Evolutionary conservation across 129 eudicot genomes (phyloP), one percentile per base, ranked within the genome.

Genomic region (Smallanthus sonchifolius): DNA sequence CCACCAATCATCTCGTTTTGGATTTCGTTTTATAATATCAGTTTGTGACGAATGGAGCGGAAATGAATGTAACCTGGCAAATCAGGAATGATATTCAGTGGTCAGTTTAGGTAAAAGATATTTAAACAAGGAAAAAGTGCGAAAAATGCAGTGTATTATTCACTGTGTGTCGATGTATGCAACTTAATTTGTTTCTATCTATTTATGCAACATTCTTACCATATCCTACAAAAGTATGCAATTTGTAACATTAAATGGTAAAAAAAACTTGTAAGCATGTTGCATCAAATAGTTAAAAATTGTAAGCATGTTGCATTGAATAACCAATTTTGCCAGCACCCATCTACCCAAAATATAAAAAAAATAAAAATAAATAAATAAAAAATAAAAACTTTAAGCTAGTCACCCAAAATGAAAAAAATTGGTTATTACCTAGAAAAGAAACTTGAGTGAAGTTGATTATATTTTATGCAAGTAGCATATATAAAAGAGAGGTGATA

Each of bases 1-100:
- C 98, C 98, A 94, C 98, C 98, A 94, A 79, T 94, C 97, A 45
- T 88, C 93, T 84, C 92, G 86, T 47, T 75, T 87, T 17, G 88
- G 83, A 69, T 86, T 90, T 70, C 97, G 91, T 77, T 94, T 94
- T 32, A 94, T 84, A 4, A 94, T 90, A 74, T 94, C 98, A 79
- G 75, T 85, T 70, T 88, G 97, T 39, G 89, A 86, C 54, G 86
- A 82, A 80, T 85, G 92, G 44, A 90, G 79, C 69, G 98, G 98
- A 85, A 94, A 94, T 37, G 97, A 91, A 86, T 94, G 98, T 85
- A 94, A 76, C 93, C 98, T 94, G 88, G 63, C 1, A 43, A 35
- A 64, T 65, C 36, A 38, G 19, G 68, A 79, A 39, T n/a, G 7
- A 44, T 43, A 39, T 51, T 56, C 70, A 37, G 71, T 77, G 16